Conservation (phyloP, 106 monocot genomes). For the Triglochin maritima region DNA sequence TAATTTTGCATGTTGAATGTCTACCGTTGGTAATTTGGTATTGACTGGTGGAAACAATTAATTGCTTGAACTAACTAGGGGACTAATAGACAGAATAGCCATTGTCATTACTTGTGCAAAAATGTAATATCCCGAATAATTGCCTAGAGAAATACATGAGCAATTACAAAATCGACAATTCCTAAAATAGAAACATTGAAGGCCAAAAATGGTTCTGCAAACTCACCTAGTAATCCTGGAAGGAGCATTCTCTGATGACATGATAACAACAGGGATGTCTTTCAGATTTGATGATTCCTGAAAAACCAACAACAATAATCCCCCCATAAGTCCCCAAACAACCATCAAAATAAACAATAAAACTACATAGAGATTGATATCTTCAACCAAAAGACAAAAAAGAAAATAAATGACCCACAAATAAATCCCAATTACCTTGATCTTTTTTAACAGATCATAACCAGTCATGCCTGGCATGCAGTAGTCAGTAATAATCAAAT, state of each 20-base stretch:
- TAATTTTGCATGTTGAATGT: no score
- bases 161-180: not conserved
- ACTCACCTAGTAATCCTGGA: slow-evolving; percentile 65
- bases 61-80: no score
- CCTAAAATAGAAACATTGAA: not conserved
- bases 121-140: no score
- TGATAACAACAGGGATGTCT: slow-evolving; percentile 89
- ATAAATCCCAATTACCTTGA: slow-evolving; percentile 35
- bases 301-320: not conserved
- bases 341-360: not conserved
- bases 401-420: slow-evolving; percentile 4
- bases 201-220: not conserved
- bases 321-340: not conserved
- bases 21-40: no score
- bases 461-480: slow-evolving; percentile 95
- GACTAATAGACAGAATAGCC: no score
- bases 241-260: slow-evolving; percentile 89
- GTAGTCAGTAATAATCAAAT: slow-evolving; percentile 75
- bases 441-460: slow-evolving; percentile 80
- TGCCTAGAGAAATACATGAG: not conserved
- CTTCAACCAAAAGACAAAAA: not conserved
- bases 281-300: slow-evolving; percentile 59
- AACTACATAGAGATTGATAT: not conserved
- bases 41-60: no score
- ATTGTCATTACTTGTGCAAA: no score